Evolutionary conservation across 2,329 filamentous ascomycete species (phyloP).

Genomic region (Thelonectria rubi): DNA sequence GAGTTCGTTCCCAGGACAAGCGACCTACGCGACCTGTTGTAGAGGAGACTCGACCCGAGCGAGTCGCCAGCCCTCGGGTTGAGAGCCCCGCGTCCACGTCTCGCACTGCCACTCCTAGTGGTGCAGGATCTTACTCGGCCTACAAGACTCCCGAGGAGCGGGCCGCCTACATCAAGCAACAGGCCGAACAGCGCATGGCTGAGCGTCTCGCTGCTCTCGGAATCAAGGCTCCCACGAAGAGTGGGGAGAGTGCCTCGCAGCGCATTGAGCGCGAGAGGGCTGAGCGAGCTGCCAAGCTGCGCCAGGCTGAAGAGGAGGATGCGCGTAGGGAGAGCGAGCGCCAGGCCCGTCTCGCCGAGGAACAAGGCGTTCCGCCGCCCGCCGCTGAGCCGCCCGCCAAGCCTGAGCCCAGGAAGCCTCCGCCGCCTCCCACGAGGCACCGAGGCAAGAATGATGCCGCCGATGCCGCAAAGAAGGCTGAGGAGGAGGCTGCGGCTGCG

Average conservation of each 20-base stretch:
- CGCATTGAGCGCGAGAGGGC: constrained; percentile 86
- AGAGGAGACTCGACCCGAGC: constrained; percentile 55
- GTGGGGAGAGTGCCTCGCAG: constrained; percentile 83
- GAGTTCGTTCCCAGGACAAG: constrained; percentile 69
- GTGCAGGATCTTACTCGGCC: constrained; percentile 75
- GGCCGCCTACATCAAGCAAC: constrained; percentile 95
- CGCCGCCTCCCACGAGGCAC: constrained; percentile 84
- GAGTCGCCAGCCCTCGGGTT: constrained; percentile 54
- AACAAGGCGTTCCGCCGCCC: constrained; percentile 72
- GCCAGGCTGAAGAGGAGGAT: constrained; percentile 94
- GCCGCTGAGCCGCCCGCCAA: constrained; percentile 56
- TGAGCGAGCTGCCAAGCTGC: constrained; percentile 87
- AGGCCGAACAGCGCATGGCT: constrained; percentile 96
- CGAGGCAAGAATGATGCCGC: constrained; percentile 65
- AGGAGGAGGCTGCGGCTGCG: constrained; percentile 62
- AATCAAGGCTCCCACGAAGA: constrained; percentile 82
- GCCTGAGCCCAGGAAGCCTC: constrained; percentile 68
- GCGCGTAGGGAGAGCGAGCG: constrained; percentile 86
- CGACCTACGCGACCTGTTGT: constrained; percentile 55
- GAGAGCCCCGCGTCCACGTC: constrained; percentile 64
- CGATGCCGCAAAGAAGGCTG: constrained; percentile 63
- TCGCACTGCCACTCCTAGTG: constrained; percentile 56
- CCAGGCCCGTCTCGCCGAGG: constrained; percentile 82
- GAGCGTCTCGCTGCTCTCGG: constrained; percentile 93
- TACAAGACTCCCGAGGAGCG: constrained; percentile 94